These are phyloP conservation scores for Raphanus hybrid DNA, from an alignment of 441 rosid genomes.

Conservation along the genomic window DNA sequence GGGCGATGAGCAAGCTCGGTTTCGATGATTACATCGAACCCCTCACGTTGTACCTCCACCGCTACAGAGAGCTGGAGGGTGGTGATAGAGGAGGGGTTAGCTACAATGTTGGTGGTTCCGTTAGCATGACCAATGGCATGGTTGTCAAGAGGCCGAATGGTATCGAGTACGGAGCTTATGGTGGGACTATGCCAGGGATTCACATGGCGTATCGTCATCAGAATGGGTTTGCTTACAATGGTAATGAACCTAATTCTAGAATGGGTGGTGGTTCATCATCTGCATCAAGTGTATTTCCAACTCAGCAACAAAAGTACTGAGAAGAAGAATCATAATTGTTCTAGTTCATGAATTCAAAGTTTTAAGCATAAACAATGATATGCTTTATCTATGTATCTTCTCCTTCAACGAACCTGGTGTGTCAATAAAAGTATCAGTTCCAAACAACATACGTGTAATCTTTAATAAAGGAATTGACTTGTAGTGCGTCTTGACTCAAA, in stretches of 20 bases:
- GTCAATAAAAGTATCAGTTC: too few species aligned
- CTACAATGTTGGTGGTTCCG: conserved; percentile 58
- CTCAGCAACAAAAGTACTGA: too few species aligned
- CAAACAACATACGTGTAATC: too few species aligned
- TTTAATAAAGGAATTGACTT: too few species aligned
- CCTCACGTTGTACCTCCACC: conserved; percentile 62
- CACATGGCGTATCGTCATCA: conserved; percentile 35
- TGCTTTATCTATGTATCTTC: too few species aligned
- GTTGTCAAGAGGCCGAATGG: conserved; percentile 59
- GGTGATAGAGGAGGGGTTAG: conserved; percentile 51
- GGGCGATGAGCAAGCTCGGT: conserved; percentile 96
- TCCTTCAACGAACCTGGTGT: too few species aligned
- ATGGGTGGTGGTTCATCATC: conserved; percentile 39
- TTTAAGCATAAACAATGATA: too few species aligned
- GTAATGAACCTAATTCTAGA: conserved; percentile 27
- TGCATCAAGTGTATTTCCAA: too few species aligned
- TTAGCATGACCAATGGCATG: conserved; percentile 55
- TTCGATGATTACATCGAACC: conserved; percentile 95
- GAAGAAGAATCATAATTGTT: too few species aligned
- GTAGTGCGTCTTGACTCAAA: background rate
- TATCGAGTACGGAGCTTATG: conserved; percentile 49
- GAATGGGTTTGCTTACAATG: conserved; percentile 49
- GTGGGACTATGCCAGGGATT: background rate
- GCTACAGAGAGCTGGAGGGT: conserved; percentile 70
- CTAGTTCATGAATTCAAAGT: too few species aligned